Evolutionary conservation across 2,329 filamentous ascomycete genomes (phyloP).

Genomic region (Calonectria pseudoturangicola): DNA sequence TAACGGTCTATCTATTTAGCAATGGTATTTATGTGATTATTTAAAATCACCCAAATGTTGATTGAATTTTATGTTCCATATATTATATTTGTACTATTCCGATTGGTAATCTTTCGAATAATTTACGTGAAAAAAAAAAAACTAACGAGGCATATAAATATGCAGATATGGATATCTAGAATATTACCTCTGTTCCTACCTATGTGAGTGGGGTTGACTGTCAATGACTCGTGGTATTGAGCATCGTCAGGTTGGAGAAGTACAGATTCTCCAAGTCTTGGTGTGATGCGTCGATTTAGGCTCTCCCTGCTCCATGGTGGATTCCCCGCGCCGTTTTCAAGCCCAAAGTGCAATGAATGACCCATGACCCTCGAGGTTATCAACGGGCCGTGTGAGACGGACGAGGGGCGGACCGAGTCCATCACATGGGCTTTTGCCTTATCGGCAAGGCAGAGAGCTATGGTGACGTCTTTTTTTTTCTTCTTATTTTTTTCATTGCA

Average conservation of each 20-base stretch:
- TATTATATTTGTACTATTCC: no score
- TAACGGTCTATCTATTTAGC: no score
- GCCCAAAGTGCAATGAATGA: neutral
- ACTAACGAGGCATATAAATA: no score
- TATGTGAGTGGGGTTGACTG: no score
- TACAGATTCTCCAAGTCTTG: neutral
- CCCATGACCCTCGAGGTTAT: neutral
- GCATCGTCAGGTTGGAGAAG: neutral
- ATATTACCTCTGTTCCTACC: no score
- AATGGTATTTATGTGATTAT: no score
- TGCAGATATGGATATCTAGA: no score
- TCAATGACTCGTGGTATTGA: neutral
- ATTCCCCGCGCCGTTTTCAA: neutral
- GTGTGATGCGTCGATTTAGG: neutral
- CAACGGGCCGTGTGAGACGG: slow-evolving; percentile 20
- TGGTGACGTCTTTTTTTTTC: slow-evolving; percentile 19
- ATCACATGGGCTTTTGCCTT: slow-evolving; percentile 26
- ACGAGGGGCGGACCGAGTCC: slow-evolving; percentile 14
- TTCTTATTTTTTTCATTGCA: no score
- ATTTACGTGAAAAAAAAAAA: no score
- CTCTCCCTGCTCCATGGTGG: neutral
- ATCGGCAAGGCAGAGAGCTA: neutral
- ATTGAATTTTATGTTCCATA: no score
- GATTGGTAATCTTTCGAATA: no score
- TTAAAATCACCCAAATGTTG: no score